Evolutionary conservation across 148 eudicot species (phyloP), one percentile per base, ranked within the genome.

Genomic region (Rhododendron simsii): DNA sequence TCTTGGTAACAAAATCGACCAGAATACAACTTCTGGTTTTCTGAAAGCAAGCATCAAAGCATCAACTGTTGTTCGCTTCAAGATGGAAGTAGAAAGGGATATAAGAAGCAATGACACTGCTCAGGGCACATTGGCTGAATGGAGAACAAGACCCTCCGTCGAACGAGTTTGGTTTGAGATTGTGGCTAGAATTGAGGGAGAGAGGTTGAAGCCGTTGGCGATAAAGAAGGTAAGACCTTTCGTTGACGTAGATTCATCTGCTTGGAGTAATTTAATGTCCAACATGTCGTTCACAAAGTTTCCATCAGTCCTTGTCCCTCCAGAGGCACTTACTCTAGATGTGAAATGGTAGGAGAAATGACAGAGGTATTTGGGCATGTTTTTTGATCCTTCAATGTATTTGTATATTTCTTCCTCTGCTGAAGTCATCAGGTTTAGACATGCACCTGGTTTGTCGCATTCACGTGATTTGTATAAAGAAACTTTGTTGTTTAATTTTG

Each of bases 121-220:
- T 73, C 74, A 86, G 89, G 90, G 81, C 26, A 89, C 86, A n/a
- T 53, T 90, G 85, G 88, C 88, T 44, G 92, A 91, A 44, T 94
- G 96, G 96, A 90, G 94, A 87, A 94, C 94, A 73, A 89, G 87
- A 89, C 94, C 96, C 85, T 87, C 50, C 76, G 76, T 89, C 41
- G 92, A 93, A 80, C 92, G 86, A 51, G 81, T 83, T 74, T 85
- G 85, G 86, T 94, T 92, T 78, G 92, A 94, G 37, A 87, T 92
- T 35, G 87, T 88, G 83, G 94, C 93, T 16, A 90, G 92, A 87
- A 45, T 91, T 50, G 93, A 93, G 35, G 91, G 76, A 7, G 88
- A 90, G 21, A 87, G 83, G 67, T 82, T 94, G 91, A 91, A 89
- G 87, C 94, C 94, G 2, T 28, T 90, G 35, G 39, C 74, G n/a